Base-by-base conservation (phyloP, 768 basidiomycete species). In the Naganishia kalamii region DNA sequence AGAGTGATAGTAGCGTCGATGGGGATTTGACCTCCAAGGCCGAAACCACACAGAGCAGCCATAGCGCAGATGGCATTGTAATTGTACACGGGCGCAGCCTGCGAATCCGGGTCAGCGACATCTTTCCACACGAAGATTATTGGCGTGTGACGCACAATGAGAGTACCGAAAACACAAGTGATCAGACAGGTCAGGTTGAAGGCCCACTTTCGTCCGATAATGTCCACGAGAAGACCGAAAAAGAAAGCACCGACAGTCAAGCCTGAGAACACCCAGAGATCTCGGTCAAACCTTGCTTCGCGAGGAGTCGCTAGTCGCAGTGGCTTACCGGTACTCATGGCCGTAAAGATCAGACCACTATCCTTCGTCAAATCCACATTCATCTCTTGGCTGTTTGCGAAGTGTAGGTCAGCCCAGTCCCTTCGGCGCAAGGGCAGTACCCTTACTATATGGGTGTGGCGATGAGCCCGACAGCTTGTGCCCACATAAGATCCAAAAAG, bases 161-260 rank as follows among this genome's bases (percentile, higher is more conserved):
- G 65, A 3, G 60, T 29, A 15, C 44, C 79, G 54, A 80, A 79
- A 33, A 80, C 66, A n/a, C 72, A 71, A 10, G 76, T 72, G 65
- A 80, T 75, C 51, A 79, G 61, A 70, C 77, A 78, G 11, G 78
- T 79, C 27, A 79, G 64, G 70, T 81, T 80, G 74, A 80, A 81
- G 8, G 76, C 77, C 78, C 77, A 79, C 43, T 70, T 68, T 29
- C 75, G 63, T 1, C 79, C 79, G 65, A 80, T 76, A 48, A 80
- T 69, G 62, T 64, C 63, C 19, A 64, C 63, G 12, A 52, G 40
- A 5, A 65, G n/a, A 29, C 63, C 59, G 57, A 66, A 67, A 33
- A 65, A 62, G 43, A 67, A 65, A 21, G 69, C 66, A 0, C 69
- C 69, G 17, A 60, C 64, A 2, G 63, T 65, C 15, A 70, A 47